phyloP scores from a whole-genome alignment of 1,284 basidiomycete genomes.

The Fomitopsis palustris region DNA sequence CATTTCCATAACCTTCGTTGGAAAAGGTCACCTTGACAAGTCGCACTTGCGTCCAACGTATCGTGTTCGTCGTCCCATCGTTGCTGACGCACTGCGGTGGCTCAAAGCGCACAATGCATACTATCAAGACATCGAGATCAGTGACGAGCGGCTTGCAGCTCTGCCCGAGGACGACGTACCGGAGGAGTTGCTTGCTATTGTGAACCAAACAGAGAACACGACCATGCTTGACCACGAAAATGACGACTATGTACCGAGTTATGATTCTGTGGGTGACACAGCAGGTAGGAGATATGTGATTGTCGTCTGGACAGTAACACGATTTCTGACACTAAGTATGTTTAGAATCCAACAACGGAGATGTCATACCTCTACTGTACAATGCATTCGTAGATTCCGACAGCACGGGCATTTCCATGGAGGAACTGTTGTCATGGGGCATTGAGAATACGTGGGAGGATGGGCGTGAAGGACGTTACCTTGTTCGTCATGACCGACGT shows the following conservation, averaged over 20 bases:
- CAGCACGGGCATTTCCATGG: neutral
- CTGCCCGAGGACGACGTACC: constrained; percentile 34
- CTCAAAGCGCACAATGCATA: constrained; percentile 36
- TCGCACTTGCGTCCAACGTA: constrained; percentile 21
- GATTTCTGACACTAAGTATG: too few species aligned
- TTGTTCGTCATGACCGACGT: constrained; percentile 7
- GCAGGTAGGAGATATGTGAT: too few species aligned
- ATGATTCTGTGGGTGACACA: too few species aligned
- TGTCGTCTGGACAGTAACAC: too few species aligned
- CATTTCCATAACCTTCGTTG: constrained; percentile 33
- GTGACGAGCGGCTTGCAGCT: constrained; percentile 13
- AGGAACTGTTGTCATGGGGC: constrained; percentile 11
- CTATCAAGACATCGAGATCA: constrained; percentile 28
- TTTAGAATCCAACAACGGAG: too few species aligned
- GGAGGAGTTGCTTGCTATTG: constrained; percentile 18
- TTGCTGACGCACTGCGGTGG: constrained; percentile 17
- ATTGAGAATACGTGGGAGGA: constrained; percentile 15
- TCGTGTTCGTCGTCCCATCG: constrained; percentile 17
- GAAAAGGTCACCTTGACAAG: constrained; percentile 24
- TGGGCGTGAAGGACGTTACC: constrained; percentile 13
- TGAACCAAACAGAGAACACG: constrained; percentile 18
- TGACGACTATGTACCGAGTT: constrained; percentile 25
- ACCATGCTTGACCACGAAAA: constrained; percentile 22
- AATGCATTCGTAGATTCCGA: constrained; percentile 13
- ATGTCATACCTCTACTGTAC: constrained; percentile 15